Evolutionary conservation across 331 rosid species (phyloP).

Genomic region (Ulmus americana): DNA sequence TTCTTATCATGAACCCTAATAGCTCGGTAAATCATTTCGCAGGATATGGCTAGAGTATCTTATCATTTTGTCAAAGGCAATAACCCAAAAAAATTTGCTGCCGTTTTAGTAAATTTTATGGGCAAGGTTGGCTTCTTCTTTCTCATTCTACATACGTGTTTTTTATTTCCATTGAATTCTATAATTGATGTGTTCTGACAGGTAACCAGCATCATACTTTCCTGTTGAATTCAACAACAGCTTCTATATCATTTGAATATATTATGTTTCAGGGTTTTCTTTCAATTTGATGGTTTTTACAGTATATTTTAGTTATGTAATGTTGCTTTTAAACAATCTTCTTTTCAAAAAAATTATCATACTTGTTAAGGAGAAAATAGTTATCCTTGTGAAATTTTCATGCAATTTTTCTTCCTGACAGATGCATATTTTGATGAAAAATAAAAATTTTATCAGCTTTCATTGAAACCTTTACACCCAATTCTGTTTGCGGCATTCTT

Average conservation of each 20-base stretch:
- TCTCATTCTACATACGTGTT: not conserved
- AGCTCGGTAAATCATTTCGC: constrained; percentile 33
- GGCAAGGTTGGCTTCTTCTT: constrained; percentile 59
- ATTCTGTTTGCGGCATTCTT: not conserved
- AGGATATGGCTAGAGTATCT: constrained; percentile 87
- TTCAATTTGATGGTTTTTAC: not conserved
- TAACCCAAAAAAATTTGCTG: constrained; percentile 67
- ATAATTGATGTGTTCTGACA: not conserved
- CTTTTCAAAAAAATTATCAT: not conserved
- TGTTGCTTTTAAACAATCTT: not conserved
- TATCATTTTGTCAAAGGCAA: constrained; percentile 78
- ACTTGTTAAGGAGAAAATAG: not conserved
- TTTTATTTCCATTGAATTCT: constrained; percentile 1
- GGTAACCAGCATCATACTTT: not conserved
- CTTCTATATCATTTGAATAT: not conserved
- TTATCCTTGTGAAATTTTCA: not conserved
- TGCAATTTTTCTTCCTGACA: not conserved
- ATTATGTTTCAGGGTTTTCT: not conserved
- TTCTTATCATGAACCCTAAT: constrained; percentile 4
- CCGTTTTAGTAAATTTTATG: constrained; percentile 66
- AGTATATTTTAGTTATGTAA: not conserved
- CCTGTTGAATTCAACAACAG: not conserved
- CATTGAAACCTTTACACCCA: not conserved
- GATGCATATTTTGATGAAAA: not conserved
- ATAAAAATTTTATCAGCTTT: not conserved